Conservation (phyloP, 768 basidiomycete species). For the Boletus rubescentipes region DNA sequence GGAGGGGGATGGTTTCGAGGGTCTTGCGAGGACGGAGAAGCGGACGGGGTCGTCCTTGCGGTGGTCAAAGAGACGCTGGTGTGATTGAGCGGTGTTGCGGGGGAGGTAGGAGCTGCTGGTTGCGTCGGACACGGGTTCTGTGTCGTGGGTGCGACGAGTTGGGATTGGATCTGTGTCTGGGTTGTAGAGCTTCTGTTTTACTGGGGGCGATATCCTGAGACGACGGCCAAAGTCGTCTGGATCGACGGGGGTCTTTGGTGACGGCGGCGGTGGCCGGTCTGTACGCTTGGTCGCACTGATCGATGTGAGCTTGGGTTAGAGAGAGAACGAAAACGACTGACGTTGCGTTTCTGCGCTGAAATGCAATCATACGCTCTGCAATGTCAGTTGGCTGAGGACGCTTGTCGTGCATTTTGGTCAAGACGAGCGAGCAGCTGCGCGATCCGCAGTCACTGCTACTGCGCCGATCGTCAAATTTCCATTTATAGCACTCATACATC, state of each 20-base stretch:
- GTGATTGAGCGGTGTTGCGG: conserved; percentile 29
- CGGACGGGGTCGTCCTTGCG: conserved; percentile 88
- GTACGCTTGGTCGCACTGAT: conserved; percentile 46
- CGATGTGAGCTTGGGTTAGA: conserved; percentile 1
- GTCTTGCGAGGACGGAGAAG: conserved; percentile 66
- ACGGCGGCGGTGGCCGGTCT: conserved; percentile 40
- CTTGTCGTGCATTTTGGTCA: conserved; percentile 19
- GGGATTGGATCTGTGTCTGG: conserved; percentile 70
- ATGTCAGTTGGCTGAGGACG: conserved; percentile 49
- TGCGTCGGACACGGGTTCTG: conserved; percentile 62
- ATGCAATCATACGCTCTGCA: conserved; percentile 63
- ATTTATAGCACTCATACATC: conserved; percentile 18
- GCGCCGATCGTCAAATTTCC: conserved; percentile 35
- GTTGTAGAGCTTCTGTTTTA: conserved; percentile 57
- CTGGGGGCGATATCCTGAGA: conserved; percentile 62
- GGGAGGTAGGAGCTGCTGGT: conserved; percentile 49
- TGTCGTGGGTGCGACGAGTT: conserved; percentile 59
- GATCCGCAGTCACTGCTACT: conserved; percentile 32
- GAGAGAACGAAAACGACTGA: conserved; percentile 29
- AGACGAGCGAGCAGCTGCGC: too few relatives aligned
- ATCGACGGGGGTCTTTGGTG: conserved; percentile 41
- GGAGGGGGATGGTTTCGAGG: conserved; percentile 49
- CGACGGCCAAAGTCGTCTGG: conserved; percentile 71
- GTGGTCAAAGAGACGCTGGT: conserved; percentile 80
- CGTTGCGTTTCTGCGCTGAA: conserved; percentile 65